Percentiles rank a stretch among this genome's conserved stretches.
Evolutionary conservation across 2,329 filamentous ascomycete species (phyloP).

Genomic region (Capronia coronata): DNA sequence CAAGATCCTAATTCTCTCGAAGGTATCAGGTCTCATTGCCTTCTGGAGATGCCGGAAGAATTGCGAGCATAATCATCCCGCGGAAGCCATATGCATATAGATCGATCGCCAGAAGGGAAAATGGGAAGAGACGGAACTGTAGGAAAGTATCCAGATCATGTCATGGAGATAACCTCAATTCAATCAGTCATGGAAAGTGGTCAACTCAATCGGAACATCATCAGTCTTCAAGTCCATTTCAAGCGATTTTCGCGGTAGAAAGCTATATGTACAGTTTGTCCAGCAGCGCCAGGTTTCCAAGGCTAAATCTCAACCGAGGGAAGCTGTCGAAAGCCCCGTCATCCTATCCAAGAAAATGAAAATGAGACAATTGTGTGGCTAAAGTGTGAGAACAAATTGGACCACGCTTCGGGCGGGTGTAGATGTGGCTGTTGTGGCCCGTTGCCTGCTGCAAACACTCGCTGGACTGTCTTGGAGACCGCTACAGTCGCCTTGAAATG

Average conservation of each 20-base stretch:
- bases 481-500: not conserved
- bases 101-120: too few relatives aligned
- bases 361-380: not conserved
- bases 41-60: too few relatives aligned
- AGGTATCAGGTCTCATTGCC: too few relatives aligned
- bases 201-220: not conserved
- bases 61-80: too few relatives aligned
- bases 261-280: slow-evolving; percentile 26
- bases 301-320: slow-evolving; percentile 1
- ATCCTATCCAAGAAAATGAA: not conserved
- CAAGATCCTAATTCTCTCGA: too few relatives aligned
- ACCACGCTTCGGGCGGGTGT: not conserved
- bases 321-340: not conserved
- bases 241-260: not conserved
- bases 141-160: too few relatives aligned
- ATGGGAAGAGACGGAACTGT: too few relatives aligned
- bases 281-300: slow-evolving; percentile 13
- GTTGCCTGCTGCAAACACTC: not conserved
- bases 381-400: not conserved
- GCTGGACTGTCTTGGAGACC: not conserved
- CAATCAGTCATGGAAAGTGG: too few relatives aligned
- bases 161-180: too few relatives aligned
- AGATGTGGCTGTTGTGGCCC: not conserved
- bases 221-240: not conserved
- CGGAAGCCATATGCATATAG: too few relatives aligned